Base-by-base conservation (phyloP, 1,284 basidiomycete species). In the Trametes hirsuta region DNA sequence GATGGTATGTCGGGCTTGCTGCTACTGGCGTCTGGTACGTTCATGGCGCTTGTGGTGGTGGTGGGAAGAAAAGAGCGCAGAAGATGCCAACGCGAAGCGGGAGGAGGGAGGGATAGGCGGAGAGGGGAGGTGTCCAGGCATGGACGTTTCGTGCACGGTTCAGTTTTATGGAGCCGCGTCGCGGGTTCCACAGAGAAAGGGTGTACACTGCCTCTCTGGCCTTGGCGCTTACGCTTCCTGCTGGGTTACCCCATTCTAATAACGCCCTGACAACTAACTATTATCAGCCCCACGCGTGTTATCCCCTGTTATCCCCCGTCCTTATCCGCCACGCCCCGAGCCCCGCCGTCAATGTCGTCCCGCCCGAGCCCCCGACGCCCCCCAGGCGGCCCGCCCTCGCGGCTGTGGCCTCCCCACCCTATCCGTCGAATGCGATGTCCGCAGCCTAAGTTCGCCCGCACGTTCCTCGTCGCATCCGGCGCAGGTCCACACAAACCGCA, bases 1-100 rank as follows among this genome's bases (percentile, higher is more conserved):
- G 56, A 57, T n/a, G 67, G 69, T 21, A 70, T 68, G 44, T 66
- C 63, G 18, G 64, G 60, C 18, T 44, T 63, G 39, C 54, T 61
- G 30, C 8, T 30, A 30, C 30, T 30, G 30, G 30, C 30, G 58
- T 66, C 59, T 30, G 54, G 9, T 40, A 45, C 57, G 36, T 56
- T 62, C 67, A 69, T 67, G 57, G 24, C 22, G 22, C 21, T 6
- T 4, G 39, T 14, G 44, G 24, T 24, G 8, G 40, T 47, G 30
- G 51, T 37, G 12, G 52, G n/a, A 35, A 36, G 8, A 40, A 30
- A 41, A 53, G 54, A 22, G 49, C 50, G 34, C 40, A 51, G 52
- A 37, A 46, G 39, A 9, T 2, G 46, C 40, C 41, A 40, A 18
- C 41, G 46, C 34, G 36, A 41, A 46, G 53, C 41, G 34, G 48